These are phyloP conservation scores for Agaricus subrufescens DNA, from an alignment of 768 basidiomycete species.

Conservation along the genomic window DNA sequence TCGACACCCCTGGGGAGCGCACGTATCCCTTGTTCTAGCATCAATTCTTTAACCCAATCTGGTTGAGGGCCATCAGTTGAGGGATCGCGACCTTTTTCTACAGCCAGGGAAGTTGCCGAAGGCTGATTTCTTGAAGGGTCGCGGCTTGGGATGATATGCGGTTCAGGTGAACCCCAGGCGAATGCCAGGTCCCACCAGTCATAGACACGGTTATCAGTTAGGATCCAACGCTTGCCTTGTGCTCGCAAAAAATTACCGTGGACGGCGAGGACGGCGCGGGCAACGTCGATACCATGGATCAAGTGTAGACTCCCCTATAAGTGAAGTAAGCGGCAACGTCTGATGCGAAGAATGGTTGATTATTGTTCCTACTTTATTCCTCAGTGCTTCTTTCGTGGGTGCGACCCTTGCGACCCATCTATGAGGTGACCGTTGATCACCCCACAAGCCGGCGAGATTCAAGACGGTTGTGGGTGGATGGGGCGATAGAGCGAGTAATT, in stretches of 20 bases:
- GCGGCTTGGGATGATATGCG: neutral
- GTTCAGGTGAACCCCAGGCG: conserved; percentile 42
- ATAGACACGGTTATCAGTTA: conserved; percentile 52
- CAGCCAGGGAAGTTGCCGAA: neutral
- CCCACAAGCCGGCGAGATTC: conserved; percentile 62
- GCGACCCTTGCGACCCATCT: conserved; percentile 55
- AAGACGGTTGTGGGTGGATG: conserved; percentile 46
- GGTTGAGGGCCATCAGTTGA: conserved; percentile 33
- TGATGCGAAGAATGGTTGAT: neutral
- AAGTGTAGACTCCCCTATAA: conserved; percentile 53
- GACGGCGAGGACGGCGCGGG: conserved; percentile 57
- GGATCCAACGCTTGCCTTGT: conserved; percentile 48
- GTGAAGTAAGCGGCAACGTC: neutral
- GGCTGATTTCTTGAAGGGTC: neutral
- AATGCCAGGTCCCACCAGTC: conserved; percentile 69
- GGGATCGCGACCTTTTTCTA: neutral
- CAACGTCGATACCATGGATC: conserved; percentile 57
- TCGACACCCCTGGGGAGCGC: conserved; percentile 49
- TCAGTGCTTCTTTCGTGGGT: conserved; percentile 49
- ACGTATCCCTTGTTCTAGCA: conserved; percentile 44
- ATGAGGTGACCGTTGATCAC: conserved; percentile 40
- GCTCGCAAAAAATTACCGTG: conserved; percentile 39
- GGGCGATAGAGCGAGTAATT: conserved; percentile 43
- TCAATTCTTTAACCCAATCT: conserved; percentile 54
- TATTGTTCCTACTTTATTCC: conserved; percentile 33